These are phyloP conservation scores for Pinus albicaulis DNA, from an alignment of 75 land plant species.

Conservation along the genomic window DNA sequence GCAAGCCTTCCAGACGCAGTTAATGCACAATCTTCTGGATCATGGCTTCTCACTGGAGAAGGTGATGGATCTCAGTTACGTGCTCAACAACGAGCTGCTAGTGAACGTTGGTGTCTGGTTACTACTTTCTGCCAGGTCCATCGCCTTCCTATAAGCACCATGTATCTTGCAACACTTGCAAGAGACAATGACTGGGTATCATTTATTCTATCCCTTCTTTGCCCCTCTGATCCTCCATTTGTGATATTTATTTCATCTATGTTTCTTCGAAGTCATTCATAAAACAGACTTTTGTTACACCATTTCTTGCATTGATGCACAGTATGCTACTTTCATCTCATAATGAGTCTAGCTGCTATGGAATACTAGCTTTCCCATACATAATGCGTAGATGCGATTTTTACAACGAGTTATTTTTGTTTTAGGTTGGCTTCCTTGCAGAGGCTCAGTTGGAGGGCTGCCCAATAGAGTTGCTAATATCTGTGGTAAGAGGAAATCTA, in stretches of 20 bases:
- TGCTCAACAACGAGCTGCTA: conserved; percentile 67
- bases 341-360: background rate
- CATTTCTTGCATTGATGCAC: no score
- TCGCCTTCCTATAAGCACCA: conserved; percentile 84
- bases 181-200: conserved; percentile 98
- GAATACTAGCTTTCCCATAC: background rate
- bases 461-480: conserved; percentile 59
- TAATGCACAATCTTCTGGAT: conserved; percentile 62
- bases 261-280: background rate
- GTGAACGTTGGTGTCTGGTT: conserved; percentile 88
- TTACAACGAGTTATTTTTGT: background rate
- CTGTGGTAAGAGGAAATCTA: conserved; percentile 49
- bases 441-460: conserved; percentile 90
- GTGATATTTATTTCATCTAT: background rate
- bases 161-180: conserved; percentile 83
- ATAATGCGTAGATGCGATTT: background rate
- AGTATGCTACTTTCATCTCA: no score
- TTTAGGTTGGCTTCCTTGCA: conserved; percentile 90
- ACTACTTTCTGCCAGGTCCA: conserved; percentile 89
- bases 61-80: conserved; percentile 85
- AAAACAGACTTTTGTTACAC: background rate
- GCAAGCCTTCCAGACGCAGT: conserved; percentile 58
- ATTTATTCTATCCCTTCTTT: background rate
- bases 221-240: no score
- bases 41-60: conserved; percentile 79